These are phyloP conservation scores for Pythium periplocum DNA, from an alignment of 352 stramenopile species.

Conservation along the genomic window DNA sequence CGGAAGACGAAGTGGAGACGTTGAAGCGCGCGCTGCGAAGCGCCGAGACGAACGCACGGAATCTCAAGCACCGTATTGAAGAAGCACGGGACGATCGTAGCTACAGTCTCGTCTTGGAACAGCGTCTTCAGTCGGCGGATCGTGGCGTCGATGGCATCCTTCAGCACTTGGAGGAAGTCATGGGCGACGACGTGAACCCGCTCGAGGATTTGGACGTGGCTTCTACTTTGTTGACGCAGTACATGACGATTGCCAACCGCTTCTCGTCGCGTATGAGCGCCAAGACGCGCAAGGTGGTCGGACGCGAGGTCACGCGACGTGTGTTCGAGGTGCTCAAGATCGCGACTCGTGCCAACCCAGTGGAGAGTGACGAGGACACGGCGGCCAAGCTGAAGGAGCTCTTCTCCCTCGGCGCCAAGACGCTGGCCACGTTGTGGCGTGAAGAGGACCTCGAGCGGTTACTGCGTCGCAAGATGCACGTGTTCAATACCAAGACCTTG, in stretches of 20 bases:
- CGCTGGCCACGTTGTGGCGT: slow-evolving; percentile 54
- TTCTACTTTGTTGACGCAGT: slow-evolving; percentile 67
- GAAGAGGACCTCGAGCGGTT: slow-evolving; percentile 47
- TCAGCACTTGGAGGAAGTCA: slow-evolving; percentile 29
- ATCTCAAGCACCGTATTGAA: slow-evolving; percentile 38
- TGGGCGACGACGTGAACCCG: slow-evolving; percentile 13
- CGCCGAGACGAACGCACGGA: slow-evolving; percentile 9
- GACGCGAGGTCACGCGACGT: slow-evolving; percentile 60
- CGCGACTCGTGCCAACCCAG: slow-evolving; percentile 8
- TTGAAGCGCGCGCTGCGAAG: slow-evolving; percentile 22
- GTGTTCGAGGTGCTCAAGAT: slow-evolving; percentile 52
- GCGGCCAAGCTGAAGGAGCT: slow-evolving; percentile 37
- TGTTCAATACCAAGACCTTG: slow-evolving; percentile 24
- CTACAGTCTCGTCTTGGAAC: slow-evolving; percentile 41
- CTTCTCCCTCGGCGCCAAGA: slow-evolving; percentile 52
- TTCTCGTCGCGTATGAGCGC: slow-evolving; percentile 45
- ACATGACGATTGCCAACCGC: slow-evolving; percentile 64
- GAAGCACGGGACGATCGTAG: slow-evolving; percentile 27
- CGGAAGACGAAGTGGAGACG: background rate
- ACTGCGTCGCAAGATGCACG: slow-evolving; percentile 44
- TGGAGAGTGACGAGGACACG: slow-evolving; percentile 22
- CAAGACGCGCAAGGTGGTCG: slow-evolving; percentile 38
- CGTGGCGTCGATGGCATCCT: slow-evolving; percentile 37
- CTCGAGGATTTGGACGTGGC: slow-evolving; percentile 44
- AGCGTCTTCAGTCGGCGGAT: slow-evolving; percentile 42